Conservation (phyloP, 192 early-diverging fungal species). For the Haplosporangium gracile region DNA sequence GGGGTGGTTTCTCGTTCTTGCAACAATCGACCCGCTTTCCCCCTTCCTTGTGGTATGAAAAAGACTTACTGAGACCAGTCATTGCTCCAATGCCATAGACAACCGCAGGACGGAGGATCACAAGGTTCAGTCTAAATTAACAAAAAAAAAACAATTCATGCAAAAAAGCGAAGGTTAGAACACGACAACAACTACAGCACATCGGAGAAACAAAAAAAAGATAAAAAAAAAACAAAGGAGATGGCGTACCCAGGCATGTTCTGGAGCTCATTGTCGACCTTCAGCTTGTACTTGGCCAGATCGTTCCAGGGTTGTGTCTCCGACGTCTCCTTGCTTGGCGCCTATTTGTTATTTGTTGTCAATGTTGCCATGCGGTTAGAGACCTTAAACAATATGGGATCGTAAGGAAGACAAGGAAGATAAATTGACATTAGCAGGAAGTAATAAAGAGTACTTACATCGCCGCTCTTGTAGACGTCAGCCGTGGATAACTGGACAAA, state of each 20-base stretch:
- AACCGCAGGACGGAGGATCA: slow-evolving; percentile 89
- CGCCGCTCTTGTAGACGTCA: slow-evolving; percentile 88
- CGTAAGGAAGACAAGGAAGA: neutral
- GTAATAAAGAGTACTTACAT: slow-evolving; percentile 57
- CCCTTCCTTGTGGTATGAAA: neutral
- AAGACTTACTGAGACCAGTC: slow-evolving; percentile 77
- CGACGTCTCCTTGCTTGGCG: slow-evolving; percentile 60
- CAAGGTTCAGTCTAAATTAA: slow-evolving; percentile 76
- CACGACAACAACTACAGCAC: neutral
- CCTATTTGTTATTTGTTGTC: slow-evolving; percentile 20
- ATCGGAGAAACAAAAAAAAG: neutral
- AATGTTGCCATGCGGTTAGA: no score
- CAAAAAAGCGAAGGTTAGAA: neutral
- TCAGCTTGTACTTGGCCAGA: slow-evolving; percentile 79
- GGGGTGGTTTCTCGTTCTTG: neutral
- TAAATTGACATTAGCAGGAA: neutral
- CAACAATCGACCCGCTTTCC: neutral
- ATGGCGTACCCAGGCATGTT: slow-evolving; percentile 77
- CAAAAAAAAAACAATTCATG: neutral
- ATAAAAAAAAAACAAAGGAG: neutral
- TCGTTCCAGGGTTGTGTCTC: slow-evolving; percentile 90
- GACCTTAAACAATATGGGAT: no score
- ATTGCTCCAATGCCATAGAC: slow-evolving; percentile 92
- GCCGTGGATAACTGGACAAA: slow-evolving; percentile 92
- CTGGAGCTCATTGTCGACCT: slow-evolving; percentile 83